Percentiles rank a stretch among this genome's conserved stretches.
phyloP scores from a whole-genome alignment of 2,329 filamentous ascomycete species.

The Penicillium griseofulvum region DNA sequence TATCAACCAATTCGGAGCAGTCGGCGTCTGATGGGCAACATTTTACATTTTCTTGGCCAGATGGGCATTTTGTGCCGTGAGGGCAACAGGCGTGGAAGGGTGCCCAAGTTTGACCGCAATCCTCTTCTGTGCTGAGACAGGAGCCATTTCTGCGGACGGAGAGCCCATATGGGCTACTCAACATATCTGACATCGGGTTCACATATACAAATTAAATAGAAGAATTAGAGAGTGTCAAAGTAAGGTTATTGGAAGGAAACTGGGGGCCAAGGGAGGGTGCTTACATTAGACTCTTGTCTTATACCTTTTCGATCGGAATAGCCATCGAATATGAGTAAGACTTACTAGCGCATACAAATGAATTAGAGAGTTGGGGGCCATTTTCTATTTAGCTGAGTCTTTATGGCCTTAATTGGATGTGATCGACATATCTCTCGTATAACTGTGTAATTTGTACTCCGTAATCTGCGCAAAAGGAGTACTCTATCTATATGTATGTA shows the following conservation, averaged over 20 bases:
- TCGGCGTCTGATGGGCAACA: constrained; percentile 20
- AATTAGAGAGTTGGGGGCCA: not conserved
- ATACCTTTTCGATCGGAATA: no score
- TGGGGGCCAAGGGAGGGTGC: not conserved
- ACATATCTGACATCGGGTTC: constrained; percentile 2
- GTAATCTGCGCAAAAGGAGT: no score
- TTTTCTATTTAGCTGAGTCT: not conserved
- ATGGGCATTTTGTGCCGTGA: constrained; percentile 11
- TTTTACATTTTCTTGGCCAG: constrained; percentile 11
- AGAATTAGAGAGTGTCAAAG: not conserved
- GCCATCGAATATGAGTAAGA: not conserved
- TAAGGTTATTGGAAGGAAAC: not conserved
- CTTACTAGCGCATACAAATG: not conserved
- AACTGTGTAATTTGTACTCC: not conserved
- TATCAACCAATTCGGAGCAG: constrained; percentile 12
- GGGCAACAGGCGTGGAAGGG: constrained; percentile 22
- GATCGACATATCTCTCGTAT: not conserved
- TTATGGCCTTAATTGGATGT: not conserved
- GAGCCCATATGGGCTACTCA: constrained; percentile 6
- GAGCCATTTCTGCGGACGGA: constrained; percentile 19
- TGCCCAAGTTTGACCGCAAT: constrained; percentile 22
- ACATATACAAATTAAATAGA: no score
- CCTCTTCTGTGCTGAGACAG: constrained; percentile 16
- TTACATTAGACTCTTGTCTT: not conserved
- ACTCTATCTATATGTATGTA: no score